Evolutionary conservation across 78 protist genomes (phyloP), one percentile per base, ranked within the genome.

Genomic region (Dictyostelium intermedium): DNA sequence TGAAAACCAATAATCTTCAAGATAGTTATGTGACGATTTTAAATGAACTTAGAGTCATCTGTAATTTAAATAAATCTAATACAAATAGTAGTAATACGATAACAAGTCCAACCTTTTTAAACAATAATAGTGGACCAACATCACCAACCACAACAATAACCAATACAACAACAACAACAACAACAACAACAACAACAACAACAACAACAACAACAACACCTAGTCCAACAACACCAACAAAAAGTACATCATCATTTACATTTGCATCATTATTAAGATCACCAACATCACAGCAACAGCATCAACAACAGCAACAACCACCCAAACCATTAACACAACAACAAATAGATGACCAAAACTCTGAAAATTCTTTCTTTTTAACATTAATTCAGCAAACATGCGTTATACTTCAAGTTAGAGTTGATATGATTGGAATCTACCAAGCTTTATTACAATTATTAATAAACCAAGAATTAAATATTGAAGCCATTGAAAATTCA

Each of bases 361-460:
- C 74, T 16, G 93, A 89, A 69, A 25, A 80, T 66, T 78, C 93
- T 34, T 89, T 89, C 77, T 69, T 89, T 34, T 23, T 74, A 14
- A 63, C 93, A 66, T 32, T 89, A 27, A 30, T 69, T 11, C 86
- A 50, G 45, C 93, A 89, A 76, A 89, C 93, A 80, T 89, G 87
- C 25, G 72, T 69, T 25, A 66, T 89, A 20, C 47, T 89, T 23
- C 93, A 89, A n/a, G 93, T 89, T 61, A 89, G 86, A 89, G 61
- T 80, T 0, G 87, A 80, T 32, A 80, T 89, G 93, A 69, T 89
- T 69, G 86, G 86, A 32, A 60, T 89, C 11, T 89, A 89, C 20
- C 45, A 85, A 45, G 3, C 93, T 3, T 32, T 89, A 20, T 30
- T 89, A 5, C 45, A 34, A 16, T 80, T 80, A 20, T 66, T 80